Evolutionary conservation across 169 alveolate genomes (phyloP).

Genomic region (Cryptosporidium viatorum): DNA sequence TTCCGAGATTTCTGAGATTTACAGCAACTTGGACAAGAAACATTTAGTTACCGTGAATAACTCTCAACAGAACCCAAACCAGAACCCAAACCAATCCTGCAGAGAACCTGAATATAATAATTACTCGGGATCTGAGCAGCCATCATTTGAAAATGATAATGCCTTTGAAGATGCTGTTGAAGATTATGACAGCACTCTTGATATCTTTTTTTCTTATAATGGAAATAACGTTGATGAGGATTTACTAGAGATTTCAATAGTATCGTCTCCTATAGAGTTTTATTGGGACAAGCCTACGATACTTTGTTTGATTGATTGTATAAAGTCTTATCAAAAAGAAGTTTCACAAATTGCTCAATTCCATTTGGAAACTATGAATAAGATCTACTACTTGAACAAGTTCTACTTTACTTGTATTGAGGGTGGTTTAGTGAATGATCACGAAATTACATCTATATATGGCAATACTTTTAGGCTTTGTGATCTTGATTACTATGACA

Average conservation of each 20-base stretch:
- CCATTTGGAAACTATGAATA: constrained; percentile 3
- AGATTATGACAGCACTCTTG: constrained; percentile 68
- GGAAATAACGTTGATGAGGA: not conserved
- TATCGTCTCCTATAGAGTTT: constrained; percentile 57
- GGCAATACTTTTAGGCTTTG: constrained; percentile 18
- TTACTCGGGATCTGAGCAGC: not conserved
- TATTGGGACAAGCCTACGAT: constrained; percentile 74
- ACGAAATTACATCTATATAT: constrained; percentile 20
- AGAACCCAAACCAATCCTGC: not conserved
- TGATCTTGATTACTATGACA: not conserved
- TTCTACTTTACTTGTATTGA: constrained; percentile 29
- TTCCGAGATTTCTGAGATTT: constrained; percentile 11
- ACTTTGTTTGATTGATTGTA: constrained; percentile 16
- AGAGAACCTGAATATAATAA: not conserved
- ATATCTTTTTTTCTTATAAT: constrained; percentile 19
- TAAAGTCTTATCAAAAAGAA: constrained; percentile 21
- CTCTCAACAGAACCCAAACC: not conserved
- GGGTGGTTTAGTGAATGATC: not conserved
- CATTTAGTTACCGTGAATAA: not conserved
- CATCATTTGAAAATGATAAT: constrained; percentile 37
- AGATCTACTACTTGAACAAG: constrained; percentile 8
- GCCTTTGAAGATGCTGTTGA: constrained; percentile 64
- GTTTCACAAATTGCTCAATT: constrained; percentile 7
- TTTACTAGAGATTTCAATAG: constrained; percentile 22
- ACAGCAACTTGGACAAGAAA: constrained; percentile 35